phyloP scores from a whole-genome alignment of 2,329 filamentous ascomycete genomes.

The Talaromyces sp. region DNA sequence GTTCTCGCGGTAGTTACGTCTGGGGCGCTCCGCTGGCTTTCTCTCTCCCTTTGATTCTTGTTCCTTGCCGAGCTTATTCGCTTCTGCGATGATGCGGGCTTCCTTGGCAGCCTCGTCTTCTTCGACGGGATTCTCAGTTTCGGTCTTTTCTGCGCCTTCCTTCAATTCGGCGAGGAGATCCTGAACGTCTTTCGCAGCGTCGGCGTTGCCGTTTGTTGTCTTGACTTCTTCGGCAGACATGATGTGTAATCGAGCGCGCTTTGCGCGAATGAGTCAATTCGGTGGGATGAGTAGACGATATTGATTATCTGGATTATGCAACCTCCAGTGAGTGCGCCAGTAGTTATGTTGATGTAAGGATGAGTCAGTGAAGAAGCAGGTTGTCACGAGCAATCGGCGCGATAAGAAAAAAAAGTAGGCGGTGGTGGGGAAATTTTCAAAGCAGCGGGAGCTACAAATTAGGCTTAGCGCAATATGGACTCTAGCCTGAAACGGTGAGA shows the following conservation, averaged over 20 bases:
- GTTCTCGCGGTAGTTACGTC: constrained; percentile 48
- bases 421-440: constrained; percentile 17
- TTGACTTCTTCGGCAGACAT: constrained; percentile 40
- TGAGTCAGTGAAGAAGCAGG: background rate
- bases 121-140: background rate
- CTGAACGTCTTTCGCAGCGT: constrained; percentile 47
- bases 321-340: background rate
- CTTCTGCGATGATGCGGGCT: constrained; percentile 37
- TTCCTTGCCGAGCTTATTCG: constrained; percentile 36
- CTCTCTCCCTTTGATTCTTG: constrained; percentile 33
- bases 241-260: constrained; percentile 12
- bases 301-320: background rate
- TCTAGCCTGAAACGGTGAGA: background rate
- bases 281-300: background rate
- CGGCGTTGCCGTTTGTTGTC: constrained; percentile 34
- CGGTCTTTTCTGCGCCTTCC: constrained; percentile 31
- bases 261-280: constrained; percentile 12
- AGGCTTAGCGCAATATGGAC: constrained; percentile 10
- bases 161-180: constrained; percentile 46
- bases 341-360: background rate
- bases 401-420: constrained; percentile 15
- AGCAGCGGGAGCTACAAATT: constrained; percentile 7
- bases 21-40: constrained; percentile 18
- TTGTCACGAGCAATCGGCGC: constrained; percentile 4
- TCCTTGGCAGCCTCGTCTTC: constrained; percentile 32